Evolutionary conservation across 768 basidiomycete genomes (phyloP).

Genomic region (Pulveroboletus sp.): DNA sequence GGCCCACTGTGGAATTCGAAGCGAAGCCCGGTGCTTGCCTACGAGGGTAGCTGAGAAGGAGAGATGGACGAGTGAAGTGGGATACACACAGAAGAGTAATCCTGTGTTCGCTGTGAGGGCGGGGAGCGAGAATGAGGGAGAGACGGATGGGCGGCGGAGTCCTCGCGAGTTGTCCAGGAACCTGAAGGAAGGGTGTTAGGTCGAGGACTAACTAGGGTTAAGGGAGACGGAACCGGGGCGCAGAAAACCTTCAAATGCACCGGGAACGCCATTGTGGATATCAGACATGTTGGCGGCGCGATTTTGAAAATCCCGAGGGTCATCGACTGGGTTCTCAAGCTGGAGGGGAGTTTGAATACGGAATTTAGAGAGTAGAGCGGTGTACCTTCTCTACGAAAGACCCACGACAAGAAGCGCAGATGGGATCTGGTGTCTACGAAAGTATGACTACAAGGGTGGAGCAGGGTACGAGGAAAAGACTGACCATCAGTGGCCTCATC

Average conservation of each 20-base stretch:
- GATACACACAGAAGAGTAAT: conserved; percentile 14
- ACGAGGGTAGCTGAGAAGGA: neutral
- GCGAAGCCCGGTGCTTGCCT: conserved; percentile 26
- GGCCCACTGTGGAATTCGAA: conserved; percentile 35
- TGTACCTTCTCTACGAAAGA: conserved; percentile 75
- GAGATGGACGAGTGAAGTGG: neutral
- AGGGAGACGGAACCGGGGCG: conserved; percentile 31
- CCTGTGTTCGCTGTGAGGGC: conserved; percentile 13
- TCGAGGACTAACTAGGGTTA: neutral
- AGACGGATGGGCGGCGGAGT: neutral
- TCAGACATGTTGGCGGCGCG: conserved; percentile 26
- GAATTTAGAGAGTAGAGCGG: neutral
- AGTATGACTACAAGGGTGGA: neutral
- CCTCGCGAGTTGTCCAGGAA: neutral
- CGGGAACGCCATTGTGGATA: conserved; percentile 31
- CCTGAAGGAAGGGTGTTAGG: conserved; percentile 6
- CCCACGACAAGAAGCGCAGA: conserved; percentile 77
- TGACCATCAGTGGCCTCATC: conserved; percentile 83
- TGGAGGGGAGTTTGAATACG: conserved; percentile 26
- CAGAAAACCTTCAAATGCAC: conserved; percentile 45
- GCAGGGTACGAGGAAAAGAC: conserved; percentile 9
- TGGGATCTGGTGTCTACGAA: conserved; percentile 68
- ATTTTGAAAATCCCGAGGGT: conserved; percentile 64
- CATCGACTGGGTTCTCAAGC: conserved; percentile 73
- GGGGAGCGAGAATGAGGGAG: conserved; percentile 14